These are phyloP conservation scores for Aspergillus arachidicola DNA, from an alignment of 2,329 filamentous ascomycete genomes.

Conservation along the genomic window DNA sequence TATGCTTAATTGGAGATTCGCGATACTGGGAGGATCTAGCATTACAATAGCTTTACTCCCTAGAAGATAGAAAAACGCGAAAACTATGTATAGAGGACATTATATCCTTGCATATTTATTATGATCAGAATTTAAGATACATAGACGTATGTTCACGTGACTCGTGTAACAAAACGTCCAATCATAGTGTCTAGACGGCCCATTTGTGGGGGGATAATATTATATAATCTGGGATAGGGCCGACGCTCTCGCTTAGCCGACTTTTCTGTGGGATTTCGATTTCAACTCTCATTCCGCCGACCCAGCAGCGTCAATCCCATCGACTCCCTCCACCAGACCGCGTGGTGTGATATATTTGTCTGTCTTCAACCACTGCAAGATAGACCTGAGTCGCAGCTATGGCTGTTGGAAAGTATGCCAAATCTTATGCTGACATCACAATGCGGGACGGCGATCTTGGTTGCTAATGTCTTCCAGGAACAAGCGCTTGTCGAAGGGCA, in stretches of 20 bases:
- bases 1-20: not conserved
- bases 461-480: constrained; percentile 63
- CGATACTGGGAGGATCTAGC: not conserved
- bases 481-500: constrained; percentile 99
- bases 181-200: not conserved
- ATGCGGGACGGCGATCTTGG: not conserved
- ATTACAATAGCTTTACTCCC: not conserved
- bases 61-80: not conserved
- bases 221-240: constrained; percentile 40
- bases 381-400: constrained; percentile 65
- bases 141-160: not conserved
- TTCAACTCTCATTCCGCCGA: constrained; percentile 39
- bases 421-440: constrained; percentile 9
- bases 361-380: constrained; percentile 45
- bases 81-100: not conserved
- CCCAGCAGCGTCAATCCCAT: constrained; percentile 36
- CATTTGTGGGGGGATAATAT: constrained; percentile 23
- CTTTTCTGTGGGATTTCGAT: constrained; percentile 50
- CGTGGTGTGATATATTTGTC: constrained; percentile 45
- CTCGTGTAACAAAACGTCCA: not conserved
- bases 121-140: not conserved
- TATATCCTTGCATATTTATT: not conserved
- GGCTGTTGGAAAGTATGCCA: constrained; percentile 77
- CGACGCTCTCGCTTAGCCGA: constrained; percentile 47
- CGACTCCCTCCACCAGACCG: constrained; percentile 41